Percentiles rank a stretch among this genome's conserved stretches.
phyloP scores from a whole-genome alignment of 371 early-diverging fungal species.

The Mortierella sp. region DNA sequence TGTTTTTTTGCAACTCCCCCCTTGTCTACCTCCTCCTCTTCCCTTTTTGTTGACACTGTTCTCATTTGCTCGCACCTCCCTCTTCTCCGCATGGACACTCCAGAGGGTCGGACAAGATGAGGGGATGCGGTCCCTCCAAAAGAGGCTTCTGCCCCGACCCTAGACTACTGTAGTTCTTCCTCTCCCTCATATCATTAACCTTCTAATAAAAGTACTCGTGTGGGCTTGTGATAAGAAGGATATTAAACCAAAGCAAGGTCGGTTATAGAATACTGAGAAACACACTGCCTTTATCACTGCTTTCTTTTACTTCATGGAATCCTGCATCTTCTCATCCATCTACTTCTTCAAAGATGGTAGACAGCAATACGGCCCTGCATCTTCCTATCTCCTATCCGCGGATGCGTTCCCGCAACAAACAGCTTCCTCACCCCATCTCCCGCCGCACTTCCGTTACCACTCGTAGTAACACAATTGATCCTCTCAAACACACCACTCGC shows the following conservation, averaged over 20 bases:
- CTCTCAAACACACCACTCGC: conserved; percentile 46
- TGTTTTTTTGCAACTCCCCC: not conserved
- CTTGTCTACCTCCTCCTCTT: not conserved
- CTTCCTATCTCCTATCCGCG: conserved; percentile 33
- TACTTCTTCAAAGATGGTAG: conserved; percentile 14
- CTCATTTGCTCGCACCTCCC: not conserved
- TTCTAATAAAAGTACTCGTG: too few species aligned
- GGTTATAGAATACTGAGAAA: too few species aligned
- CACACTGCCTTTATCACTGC: too few species aligned
- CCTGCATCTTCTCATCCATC: too few species aligned
- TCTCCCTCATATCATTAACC: too few species aligned
- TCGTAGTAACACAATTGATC: conserved; percentile 44
- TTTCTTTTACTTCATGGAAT: not conserved
- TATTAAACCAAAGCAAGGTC: not conserved
- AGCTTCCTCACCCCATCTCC: conserved; percentile 9
- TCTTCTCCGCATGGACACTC: not conserved
- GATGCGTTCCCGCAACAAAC: conserved; percentile 49
- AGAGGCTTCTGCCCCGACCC: not conserved
- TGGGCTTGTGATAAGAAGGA: not conserved
- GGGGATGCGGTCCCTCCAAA: not conserved
- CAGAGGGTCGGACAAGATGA: too few species aligned
- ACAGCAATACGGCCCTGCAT: conserved; percentile 48
- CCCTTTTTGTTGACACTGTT: not conserved
- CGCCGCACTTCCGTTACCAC: not conserved
- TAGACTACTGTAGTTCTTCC: not conserved